Percentiles rank a stretch among this genome's conserved stretches.
Evolutionary conservation across 2,329 filamentous ascomycete species (phyloP).

Genomic region (Arthrobotrys megalospora): DNA sequence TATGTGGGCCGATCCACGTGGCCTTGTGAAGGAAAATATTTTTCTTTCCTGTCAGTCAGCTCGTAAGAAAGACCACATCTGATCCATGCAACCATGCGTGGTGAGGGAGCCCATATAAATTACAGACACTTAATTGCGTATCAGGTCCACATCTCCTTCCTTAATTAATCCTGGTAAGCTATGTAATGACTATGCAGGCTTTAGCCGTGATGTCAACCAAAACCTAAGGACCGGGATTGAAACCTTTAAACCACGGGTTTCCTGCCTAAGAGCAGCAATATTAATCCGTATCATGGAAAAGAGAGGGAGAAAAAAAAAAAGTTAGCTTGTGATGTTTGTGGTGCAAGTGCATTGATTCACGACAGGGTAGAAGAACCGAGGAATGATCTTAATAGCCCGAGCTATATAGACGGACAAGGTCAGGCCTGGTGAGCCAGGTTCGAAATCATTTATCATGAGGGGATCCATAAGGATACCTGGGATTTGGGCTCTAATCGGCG

Average conservation of each 20-base stretch:
- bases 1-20: constrained; percentile 36
- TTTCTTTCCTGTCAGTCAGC: constrained; percentile 7
- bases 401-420: constrained; percentile 52
- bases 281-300: constrained; percentile 10
- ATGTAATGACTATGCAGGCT: constrained; percentile 41
- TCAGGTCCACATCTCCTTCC: constrained; percentile 33
- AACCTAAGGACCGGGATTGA: constrained; percentile 32
- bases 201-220: constrained; percentile 46
- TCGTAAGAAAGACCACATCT: constrained; percentile 17
- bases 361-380: constrained; percentile 49
- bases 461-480: constrained; percentile 24
- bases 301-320: constrained; percentile 6
- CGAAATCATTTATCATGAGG: constrained; percentile 43
- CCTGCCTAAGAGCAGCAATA: constrained; percentile 32
- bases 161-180: constrained; percentile 20
- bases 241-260: constrained; percentile 25
- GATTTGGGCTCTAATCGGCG: constrained; percentile 40
- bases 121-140: constrained; percentile 19
- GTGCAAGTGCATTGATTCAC: constrained; percentile 20
- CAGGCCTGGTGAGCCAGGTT: constrained; percentile 52
- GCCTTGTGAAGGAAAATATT: constrained; percentile 7
- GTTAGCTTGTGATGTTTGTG: constrained; percentile 25
- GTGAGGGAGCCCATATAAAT: constrained; percentile 10
- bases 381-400: constrained; percentile 56
- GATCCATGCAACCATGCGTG: constrained; percentile 20